Percentiles rank a stretch among this genome's conserved stretches.
Evolutionary conservation across 192 early-diverging fungal genomes (phyloP).

Genomic region (Podila horticola): DNA sequence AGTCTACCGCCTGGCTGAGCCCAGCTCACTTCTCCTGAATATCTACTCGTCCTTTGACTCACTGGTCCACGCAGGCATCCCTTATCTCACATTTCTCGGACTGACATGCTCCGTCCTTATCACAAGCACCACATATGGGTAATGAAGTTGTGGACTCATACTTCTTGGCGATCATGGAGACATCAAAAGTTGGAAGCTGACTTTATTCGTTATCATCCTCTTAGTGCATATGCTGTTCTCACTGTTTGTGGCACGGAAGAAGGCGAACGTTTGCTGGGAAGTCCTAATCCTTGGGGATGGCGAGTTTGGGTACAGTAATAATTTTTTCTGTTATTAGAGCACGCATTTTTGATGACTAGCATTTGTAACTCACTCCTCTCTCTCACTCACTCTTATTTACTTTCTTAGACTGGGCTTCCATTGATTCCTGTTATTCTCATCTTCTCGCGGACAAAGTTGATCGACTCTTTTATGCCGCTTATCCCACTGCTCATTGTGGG

Average conservation of each 20-base stretch:
- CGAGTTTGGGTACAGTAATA: conserved; percentile 67
- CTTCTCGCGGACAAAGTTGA: conserved; percentile 66
- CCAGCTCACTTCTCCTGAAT: conserved; percentile 58
- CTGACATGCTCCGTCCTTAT: conserved; percentile 70
- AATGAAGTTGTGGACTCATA: background rate
- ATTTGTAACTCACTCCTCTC: background rate
- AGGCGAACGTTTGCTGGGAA: conserved; percentile 66
- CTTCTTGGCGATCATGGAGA: background rate
- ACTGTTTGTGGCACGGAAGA: conserved; percentile 72
- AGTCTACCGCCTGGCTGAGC: conserved; percentile 68
- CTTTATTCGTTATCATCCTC: background rate
- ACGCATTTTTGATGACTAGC: background rate
- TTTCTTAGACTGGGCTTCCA: conserved; percentile 47
- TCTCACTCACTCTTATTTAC: background rate
- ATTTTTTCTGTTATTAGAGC: background rate
- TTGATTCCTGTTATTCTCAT: conserved; percentile 72
- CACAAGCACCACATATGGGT: conserved; percentile 75
- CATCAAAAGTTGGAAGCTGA: background rate
- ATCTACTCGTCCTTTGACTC: conserved; percentile 62
- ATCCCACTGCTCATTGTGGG: conserved; percentile 67
- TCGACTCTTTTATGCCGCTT: conserved; percentile 70
- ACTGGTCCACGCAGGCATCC: conserved; percentile 66
- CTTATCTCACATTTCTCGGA: conserved; percentile 69
- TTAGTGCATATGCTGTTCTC: conserved; percentile 71
- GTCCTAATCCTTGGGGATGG: conserved; percentile 68